Base-by-base conservation (phyloP, 2,329 filamentous ascomycete species). In the Saccharata proteae region DNA sequence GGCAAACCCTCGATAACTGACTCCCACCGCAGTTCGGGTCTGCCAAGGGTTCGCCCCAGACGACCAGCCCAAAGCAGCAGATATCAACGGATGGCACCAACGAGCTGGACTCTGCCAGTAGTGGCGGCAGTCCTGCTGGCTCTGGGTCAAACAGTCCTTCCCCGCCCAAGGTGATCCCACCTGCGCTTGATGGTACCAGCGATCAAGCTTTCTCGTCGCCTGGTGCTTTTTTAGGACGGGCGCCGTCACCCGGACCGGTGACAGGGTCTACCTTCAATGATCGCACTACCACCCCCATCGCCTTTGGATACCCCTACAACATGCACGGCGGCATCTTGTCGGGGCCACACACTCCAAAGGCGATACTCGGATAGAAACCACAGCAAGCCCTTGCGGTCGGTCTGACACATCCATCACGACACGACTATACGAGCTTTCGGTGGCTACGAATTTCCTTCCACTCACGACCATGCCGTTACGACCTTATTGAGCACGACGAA, bases 11-110 rank as follows among this genome's bases (percentile, higher is more conserved):
- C 49, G 48, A 48, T 48, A n/a, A 49, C 53, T 59, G 56, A 61
- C 53, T 44, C 48, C 43, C 27, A 34, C 44, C 47, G 42, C 51
- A 68, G 65, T 69, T 63, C 55, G 66, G 66, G 35, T 66, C 64
- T 32, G 51, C 57, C 20, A 62, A 61, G 46, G 49, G 47, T 23
- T 54, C 57, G 35, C 48, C 53, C 4, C 48, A 50, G 33, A 43
- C 36, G 17, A 43, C 44, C 13, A 48, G 25, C 13, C 29, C 34
- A 11, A 31, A 27, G 24, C 26, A 23, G 29, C 24, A 15, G 21
- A 22, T 39, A 10, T 38, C 45, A 23, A 46, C 37, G 17, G 52
- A 56, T 37, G 48, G 52, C 27, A 41, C 48, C 26, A 32, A 35
- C 15, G 54, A 55, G 26, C 46, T 49, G 35, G 38, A 47, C 27